Evolutionary conservation across 306 rosid species (phyloP).

Genomic region (Lathyrus aphaca): DNA sequence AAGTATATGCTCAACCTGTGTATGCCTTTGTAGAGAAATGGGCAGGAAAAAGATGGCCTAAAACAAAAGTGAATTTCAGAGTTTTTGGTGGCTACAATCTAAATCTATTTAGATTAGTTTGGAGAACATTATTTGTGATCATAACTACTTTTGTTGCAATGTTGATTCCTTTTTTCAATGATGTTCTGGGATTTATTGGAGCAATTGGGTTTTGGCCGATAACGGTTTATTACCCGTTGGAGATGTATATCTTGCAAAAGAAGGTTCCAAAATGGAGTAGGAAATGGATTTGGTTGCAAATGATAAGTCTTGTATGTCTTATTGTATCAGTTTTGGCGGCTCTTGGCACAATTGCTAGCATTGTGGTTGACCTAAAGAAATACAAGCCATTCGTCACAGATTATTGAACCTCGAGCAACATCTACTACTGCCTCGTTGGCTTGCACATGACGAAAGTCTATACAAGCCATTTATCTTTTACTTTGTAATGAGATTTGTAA

Average conservation of each 20-base stretch:
- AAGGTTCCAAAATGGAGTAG: constrained; percentile 64
- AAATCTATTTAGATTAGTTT: constrained; percentile 58
- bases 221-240: constrained; percentile 64
- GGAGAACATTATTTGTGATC: constrained; percentile 66
- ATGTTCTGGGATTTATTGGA: constrained; percentile 68
- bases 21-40: constrained; percentile 64
- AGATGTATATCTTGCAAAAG: constrained; percentile 70
- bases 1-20: constrained; percentile 72
- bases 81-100: constrained; percentile 44
- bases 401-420: constrained; percentile 26
- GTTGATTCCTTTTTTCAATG: constrained; percentile 82
- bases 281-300: constrained; percentile 58
- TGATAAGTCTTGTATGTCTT: constrained; percentile 55
- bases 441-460: no score
- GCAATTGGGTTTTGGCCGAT: constrained; percentile 87
- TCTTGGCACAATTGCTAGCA: constrained; percentile 65
- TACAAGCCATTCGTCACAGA: constrained; percentile 51
- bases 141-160: constrained; percentile 63
- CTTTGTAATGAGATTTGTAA: no score
- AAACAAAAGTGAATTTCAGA: neutral
- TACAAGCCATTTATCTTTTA: no score
- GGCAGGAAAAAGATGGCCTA: constrained; percentile 47
- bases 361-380: constrained; percentile 47
- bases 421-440: neutral
- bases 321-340: constrained; percentile 52